phyloP scores from a whole-genome alignment of 2,329 filamentous ascomycete species.

The Zymoseptoria ardabiliae region DNA sequence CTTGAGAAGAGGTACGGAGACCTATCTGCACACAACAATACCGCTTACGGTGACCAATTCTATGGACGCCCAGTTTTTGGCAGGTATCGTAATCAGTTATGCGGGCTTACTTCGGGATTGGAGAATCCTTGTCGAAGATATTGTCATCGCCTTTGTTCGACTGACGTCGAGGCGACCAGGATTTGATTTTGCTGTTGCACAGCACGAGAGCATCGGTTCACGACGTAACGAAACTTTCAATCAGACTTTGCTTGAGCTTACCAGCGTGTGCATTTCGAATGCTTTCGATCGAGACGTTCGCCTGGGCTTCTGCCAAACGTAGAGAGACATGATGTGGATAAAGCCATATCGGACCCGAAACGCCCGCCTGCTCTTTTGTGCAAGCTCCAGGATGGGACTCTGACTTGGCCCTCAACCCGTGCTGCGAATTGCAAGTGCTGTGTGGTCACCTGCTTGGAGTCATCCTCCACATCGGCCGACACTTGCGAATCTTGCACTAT shows the following conservation, averaged over 20 bases:
- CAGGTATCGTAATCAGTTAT: no score
- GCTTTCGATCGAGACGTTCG: neutral
- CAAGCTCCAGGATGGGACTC: no score
- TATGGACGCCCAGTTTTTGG: no score
- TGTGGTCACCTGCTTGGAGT: neutral
- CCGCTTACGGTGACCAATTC: no score
- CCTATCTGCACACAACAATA: no score
- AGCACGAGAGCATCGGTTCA: neutral
- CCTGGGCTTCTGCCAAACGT: neutral
- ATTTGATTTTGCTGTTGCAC: neutral
- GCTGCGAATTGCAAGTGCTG: neutral
- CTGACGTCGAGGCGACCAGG: neutral
- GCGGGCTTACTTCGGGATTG: neutral
- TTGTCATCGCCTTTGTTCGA: neutral
- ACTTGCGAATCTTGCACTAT: neutral
- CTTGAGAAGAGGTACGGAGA: no score
- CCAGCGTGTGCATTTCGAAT: neutral
- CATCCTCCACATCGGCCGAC: neutral
- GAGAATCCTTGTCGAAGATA: neutral
- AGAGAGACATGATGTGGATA: neutral
- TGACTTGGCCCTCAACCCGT: neutral
- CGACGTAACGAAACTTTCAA: neutral
- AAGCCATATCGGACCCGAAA: neutral
- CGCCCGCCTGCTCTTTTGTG: neutral
- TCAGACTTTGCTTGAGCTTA: neutral